Evolutionary conservation across 148 eudicot species (phyloP), one percentile per base, ranked within the genome.

Genomic region (Arbutus unedo): DNA sequence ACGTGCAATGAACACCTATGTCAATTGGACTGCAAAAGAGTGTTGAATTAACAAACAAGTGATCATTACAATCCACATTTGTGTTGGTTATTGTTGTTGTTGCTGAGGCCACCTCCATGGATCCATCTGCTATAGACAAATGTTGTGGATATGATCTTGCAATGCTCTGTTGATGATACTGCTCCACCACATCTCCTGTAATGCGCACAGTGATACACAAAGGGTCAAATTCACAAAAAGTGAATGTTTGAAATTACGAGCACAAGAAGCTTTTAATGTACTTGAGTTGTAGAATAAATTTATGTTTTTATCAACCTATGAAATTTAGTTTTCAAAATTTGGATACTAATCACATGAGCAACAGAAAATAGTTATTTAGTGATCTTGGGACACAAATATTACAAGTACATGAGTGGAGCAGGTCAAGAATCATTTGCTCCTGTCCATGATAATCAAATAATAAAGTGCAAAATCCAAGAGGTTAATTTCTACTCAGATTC

Each of bases 1-100:
- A 53, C 59, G 75, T 60, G 21, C 74, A 60, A 62, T 59, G 56
- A 21, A 14, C 51, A 57, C 77, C 83, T n/a, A 13, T 18, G 6
- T 74, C 80, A 23, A 16, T 70, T 16, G 85, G 76, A 70, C 71
- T 51, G 55, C 15, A 54, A 1, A 82, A 5, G n/a, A 73, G 83
- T n/a, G 67, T 16, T 19, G 84, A 68, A 66, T 73, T 78, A 6
- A 68, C 73, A 2, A 57, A 23, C 82, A 75, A 81, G 10, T 60
- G 66, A 8, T 80, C 86, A 53, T 14, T 64, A 67, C 75, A 62
- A 10, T 76, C 80, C 68, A 57, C 56, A 14, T 51, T 43, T 11
- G 45, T 67, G n/a, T 72, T 78, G 67, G 38, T 44, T n/a, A n/a
- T n/a, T 31, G 38, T 31, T 31, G 38, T 31, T 45, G 79, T 9